A percentile compares a stretch with the other conserved stretches of the same genome.
Evolutionary conservation across 2,329 filamentous ascomycete species (phyloP).

Genomic region (Ophiosphaerella korrae): DNA sequence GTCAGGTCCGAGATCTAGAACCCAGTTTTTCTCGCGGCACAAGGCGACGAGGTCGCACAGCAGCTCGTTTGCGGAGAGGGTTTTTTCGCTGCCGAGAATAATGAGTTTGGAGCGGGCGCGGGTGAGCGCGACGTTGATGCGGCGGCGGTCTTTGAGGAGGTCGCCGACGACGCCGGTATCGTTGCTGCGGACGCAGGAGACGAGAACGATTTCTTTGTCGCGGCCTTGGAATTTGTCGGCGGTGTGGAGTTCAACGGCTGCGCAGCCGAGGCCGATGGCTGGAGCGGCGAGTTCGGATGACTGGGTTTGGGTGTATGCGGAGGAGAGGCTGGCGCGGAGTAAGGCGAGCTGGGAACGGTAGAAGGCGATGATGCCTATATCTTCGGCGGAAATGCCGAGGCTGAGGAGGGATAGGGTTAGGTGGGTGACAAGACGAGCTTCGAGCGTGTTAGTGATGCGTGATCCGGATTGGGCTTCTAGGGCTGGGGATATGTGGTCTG

Average conservation of each 20-base stretch:
- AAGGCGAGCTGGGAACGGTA: slow-evolving; percentile 91
- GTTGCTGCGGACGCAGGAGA: slow-evolving; percentile 88
- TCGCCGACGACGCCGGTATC: slow-evolving; percentile 84
- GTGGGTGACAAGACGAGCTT: slow-evolving; percentile 77
- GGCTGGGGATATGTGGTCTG: slow-evolving; percentile 70
- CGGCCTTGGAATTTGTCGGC: slow-evolving; percentile 96
- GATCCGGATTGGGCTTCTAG: slow-evolving; percentile 75
- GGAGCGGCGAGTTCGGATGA: slow-evolving; percentile 50
- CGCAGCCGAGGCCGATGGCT: slow-evolving; percentile 14
- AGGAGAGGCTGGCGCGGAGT: slow-evolving; percentile 73
- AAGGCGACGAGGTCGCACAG: slow-evolving; percentile 75
- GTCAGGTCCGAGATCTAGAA: slow-evolving; percentile 70
- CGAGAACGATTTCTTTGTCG: slow-evolving; percentile 90
- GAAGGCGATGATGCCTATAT: slow-evolving; percentile 95
- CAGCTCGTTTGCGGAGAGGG: slow-evolving; percentile 73
- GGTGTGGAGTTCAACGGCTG: slow-evolving; percentile 87
- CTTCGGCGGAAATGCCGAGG: slow-evolving; percentile 72
- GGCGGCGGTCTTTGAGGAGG: slow-evolving; percentile 84
- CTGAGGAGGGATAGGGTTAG: slow-evolving; percentile 79
- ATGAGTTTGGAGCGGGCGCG: slow-evolving; percentile 90
- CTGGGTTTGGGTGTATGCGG: slow-evolving; percentile 50
- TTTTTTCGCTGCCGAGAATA: slow-evolving; percentile 80
- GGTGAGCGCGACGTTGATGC: slow-evolving; percentile 96
- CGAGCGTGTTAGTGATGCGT: slow-evolving; percentile 85
- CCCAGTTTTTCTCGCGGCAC: slow-evolving; percentile 80